Base-by-base conservation (phyloP, 306 rosid species). In the Cicer arietinum region DNA sequence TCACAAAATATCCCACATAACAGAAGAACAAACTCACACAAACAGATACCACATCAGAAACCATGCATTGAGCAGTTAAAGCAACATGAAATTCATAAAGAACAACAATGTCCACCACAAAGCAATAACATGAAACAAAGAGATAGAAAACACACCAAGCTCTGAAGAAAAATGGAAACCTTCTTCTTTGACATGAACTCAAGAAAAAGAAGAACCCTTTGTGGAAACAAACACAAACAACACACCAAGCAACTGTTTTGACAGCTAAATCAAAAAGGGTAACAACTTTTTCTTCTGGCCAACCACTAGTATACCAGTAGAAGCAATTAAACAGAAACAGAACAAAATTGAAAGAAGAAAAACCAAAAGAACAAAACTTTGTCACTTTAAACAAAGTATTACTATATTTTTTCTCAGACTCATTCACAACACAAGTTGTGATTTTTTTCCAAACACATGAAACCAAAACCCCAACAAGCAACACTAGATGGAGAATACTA, bases 141-240 rank as follows among this genome's bases (percentile, higher is more conserved):
- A 84, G 81, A 69, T 64, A 79, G 67, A 87, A 73, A 7, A 50
- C 78, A 16, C 80, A 87, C 90, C 90, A 84, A 40, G 79, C 57
- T 77, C 69, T 84, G 67, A 87, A 73, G 45, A 87, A 59, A 8
- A 59, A 74, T 0, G 86, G 71, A 11, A 84, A 84, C 45, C 69
- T 79, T 52, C 22, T 80, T 14, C 67, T 68, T 69, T 57, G 70
- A 11, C 76, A 60, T 1, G 80, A 61, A 67, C 67, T 67, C 39
- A 86, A 84, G 77, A 44, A 66, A 10, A 66, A 11, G 2, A 44
- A 44, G 12, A 73, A 81, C 9, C 73, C 67, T 9, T 77, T 53
- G 1, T 13, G 54, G 61, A 84, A 59, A 68, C 77, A 87, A 35
- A 58, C 69, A 65, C 30, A 69, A 65, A 82, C 64, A 39, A 61